Conservation (phyloP, 805 yeast genomes). For the Sugiyamaella floridensis region DNA sequence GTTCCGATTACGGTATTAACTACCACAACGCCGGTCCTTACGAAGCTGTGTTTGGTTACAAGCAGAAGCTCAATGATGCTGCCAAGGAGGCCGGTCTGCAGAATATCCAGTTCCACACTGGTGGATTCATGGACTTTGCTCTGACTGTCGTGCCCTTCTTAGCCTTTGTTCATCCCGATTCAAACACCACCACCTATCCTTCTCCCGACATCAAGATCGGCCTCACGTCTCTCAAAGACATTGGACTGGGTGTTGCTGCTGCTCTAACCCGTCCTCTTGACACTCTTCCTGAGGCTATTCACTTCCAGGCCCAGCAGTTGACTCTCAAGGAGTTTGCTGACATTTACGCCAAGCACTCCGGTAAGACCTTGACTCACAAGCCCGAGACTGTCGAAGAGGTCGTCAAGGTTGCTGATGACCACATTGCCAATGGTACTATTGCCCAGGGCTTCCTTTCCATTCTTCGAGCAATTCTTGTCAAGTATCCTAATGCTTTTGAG, state of each 20-base stretch:
- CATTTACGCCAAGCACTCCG: conserved; percentile 19
- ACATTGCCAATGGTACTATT: neutral
- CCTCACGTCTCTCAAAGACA: conserved; percentile 19
- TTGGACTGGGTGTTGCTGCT: conserved; percentile 23
- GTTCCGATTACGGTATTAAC: conserved; percentile 56
- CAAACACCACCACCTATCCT: neutral
- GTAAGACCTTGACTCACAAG: conserved; percentile 14
- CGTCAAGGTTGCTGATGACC: neutral
- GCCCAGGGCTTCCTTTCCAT: neutral
- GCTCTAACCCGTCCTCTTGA: conserved; percentile 14
- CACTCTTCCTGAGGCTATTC: conserved; percentile 19
- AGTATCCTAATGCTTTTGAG: neutral
- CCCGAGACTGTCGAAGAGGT: conserved; percentile 7
- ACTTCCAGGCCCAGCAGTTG: conserved; percentile 14
- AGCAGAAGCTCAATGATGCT: conserved; percentile 3
- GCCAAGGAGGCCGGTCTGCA: conserved; percentile 23
- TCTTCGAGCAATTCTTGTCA: neutral
- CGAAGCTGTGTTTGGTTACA: conserved; percentile 1
- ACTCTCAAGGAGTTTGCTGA: conserved; percentile 14
- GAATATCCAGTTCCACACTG: conserved; percentile 19
- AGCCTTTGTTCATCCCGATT: neutral
- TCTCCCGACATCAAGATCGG: conserved; percentile 12
- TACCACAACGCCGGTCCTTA: conserved; percentile 3
- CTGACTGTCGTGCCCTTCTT: conserved; percentile 1
- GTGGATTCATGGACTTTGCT: conserved; percentile 19